Conservation (phyloP, 257 asterid genomes). For the Nicotiana tomentosiformis region DNA sequence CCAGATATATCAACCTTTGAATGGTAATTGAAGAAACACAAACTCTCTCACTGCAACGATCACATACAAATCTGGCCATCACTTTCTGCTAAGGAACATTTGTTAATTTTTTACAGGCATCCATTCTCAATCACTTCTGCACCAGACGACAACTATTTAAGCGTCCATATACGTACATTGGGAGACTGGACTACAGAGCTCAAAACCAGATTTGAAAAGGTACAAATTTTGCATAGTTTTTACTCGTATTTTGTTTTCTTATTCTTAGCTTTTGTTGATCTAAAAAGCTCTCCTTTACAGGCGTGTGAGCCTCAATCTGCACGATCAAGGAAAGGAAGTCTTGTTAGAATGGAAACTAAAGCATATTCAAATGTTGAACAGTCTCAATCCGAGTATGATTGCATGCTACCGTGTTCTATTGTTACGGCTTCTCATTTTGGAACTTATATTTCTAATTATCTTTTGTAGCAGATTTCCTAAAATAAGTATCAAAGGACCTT, state of each 20-base stretch:
- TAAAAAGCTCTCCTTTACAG: conserved; percentile 27
- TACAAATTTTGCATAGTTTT: neutral
- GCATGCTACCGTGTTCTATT: conserved; percentile 18
- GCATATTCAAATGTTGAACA: conserved; percentile 34
- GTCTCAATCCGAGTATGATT: conserved; percentile 37
- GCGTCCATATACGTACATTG: conserved; percentile 74
- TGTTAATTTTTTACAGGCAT: conserved; percentile 48
- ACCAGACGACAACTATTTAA: conserved; percentile 74
- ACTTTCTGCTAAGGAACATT: neutral
- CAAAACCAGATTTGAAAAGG: conserved; percentile 54
- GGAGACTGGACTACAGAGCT: conserved; percentile 98
- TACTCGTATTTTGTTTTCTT: too few relatives aligned
- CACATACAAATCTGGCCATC: neutral
- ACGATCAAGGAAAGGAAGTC: conserved; percentile 43
- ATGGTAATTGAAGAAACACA: conserved; percentile 41
- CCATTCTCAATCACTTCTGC: conserved; percentile 97
- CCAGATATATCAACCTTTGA: conserved; percentile 71
- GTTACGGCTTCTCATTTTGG: neutral
- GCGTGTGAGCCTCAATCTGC: conserved; percentile 51
- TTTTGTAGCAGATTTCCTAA: conserved; percentile 50
- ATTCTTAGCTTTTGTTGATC: neutral
- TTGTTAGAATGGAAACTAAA: conserved; percentile 68
- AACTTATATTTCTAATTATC: conserved; percentile 5
- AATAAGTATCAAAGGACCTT: conserved; percentile 77
- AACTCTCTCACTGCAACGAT: neutral